Base-by-base conservation (phyloP, 2,329 filamentous ascomycete species). In the Fusarium sp. region DNA sequence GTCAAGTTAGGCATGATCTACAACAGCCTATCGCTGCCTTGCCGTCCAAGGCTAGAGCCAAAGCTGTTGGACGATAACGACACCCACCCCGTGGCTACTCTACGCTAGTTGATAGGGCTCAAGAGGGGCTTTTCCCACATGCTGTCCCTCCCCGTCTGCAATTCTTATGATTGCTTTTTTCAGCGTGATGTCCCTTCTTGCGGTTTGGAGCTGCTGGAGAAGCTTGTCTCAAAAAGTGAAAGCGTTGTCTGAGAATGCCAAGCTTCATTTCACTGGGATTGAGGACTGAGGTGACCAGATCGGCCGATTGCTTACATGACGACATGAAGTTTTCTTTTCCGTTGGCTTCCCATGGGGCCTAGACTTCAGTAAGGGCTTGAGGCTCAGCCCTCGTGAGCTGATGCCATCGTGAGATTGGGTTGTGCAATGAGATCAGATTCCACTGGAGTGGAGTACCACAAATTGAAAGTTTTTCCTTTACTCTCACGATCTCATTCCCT, bases 361-460 rank as follows among this genome's bases (percentile, higher is more conserved):
- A 57, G 62, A 53, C 22, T 40, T 57, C 23, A 48, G 52, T 43
- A 59, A 56, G 51, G 44, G 56, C 60, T 45, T 51, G 27, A 55
- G 47, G 54, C 56, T 51, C 53, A 57, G 57, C 41, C 51, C 62
- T 62, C 47, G 58, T 68, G 59, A 60, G 44, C 54, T 74, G 70
- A 71, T 73, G 71, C 66, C 66, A 73, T 74, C 68, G 63, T 65
- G 62, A 73, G 70, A 73, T 66, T 73, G 70, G 70, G 65, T 73
- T 73, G 63, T 68, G 65, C 58, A 49, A 62, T 65, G 54, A 67
- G 58, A 59, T 57, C 52, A 40, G 35, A 65, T 56, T 67, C 55
- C 45, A 57, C 55, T 46, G 30, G 32, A 58, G 71, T 66, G 71
- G 71, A 67, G 64, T 52, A 47, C 41, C 23, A 37, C 41, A 45